Evolutionary conservation across 208 protist species (phyloP), one percentile per base, ranked within the genome.

Genomic region (Phytomonas sp.): DNA sequence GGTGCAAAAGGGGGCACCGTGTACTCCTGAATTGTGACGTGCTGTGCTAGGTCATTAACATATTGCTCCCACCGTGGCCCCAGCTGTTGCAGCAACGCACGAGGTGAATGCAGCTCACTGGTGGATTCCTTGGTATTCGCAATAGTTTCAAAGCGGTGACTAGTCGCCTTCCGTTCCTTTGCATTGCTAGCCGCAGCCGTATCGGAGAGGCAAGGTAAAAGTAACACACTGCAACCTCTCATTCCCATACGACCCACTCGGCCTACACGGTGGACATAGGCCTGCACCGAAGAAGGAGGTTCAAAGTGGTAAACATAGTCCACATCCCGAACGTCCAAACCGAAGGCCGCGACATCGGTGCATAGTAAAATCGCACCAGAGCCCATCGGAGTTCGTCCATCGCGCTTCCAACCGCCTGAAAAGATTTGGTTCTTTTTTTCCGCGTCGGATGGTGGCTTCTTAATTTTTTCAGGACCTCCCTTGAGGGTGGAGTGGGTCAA

Each of bases 221-320:
- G 76, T 2, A 97, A 77, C 66, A 95, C 84, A 69, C 87, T 94
- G 73, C 80, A 89, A 15, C 92, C 92, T 53, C 79, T 77, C 82
- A 93, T 92, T 26, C 89, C 92, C 92, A 97, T 97, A 51, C 92
- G 82, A 8, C 86, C 92, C 20, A 94, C 88, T 46, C 89, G 80
- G n/a, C 92, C 92, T n/a, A 96, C 87, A 29, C 90, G 92, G 68
- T 96, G 92, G 17, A 95, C 80, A 75, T 97, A 97, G 29, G 86
- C 82, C 77, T 88, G 79, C 59, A 87, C 79, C 17, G 84, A 87
- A 0, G 80, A 34, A 8, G 92, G 92, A 4, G 87, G 86, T 71
- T 97, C 89, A 78, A 96, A 95, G 74, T 96, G 92, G 74, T 93
- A 93, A 13, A 97, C 92, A 60, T 97, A 97, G 76, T 95, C 89